Conservation (phyloP, 1,139 yeast genomes). For the Lodderomyces parapsilosis region DNA sequence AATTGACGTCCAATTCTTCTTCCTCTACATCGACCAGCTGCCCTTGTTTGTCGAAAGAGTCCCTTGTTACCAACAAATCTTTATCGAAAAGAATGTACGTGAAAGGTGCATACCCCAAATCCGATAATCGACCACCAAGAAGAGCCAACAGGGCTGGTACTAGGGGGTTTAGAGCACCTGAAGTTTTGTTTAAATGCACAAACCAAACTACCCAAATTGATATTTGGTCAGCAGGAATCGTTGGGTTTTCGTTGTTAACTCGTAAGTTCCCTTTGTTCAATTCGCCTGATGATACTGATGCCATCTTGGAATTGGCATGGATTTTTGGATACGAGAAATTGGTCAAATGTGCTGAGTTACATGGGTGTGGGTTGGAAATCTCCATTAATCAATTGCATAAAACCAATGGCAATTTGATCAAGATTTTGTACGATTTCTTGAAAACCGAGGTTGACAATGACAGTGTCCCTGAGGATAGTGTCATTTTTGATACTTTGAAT, state of each 20-base stretch:
- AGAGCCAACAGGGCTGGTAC: slow-evolving; percentile 98
- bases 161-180: slow-evolving; percentile 94
- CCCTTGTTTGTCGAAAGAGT: slow-evolving; percentile 30
- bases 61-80: slow-evolving; percentile 20
- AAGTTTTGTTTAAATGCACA: slow-evolving; percentile 83
- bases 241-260: slow-evolving; percentile 67
- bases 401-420: slow-evolving; percentile 30
- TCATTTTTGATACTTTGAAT: slow-evolving; percentile 36
- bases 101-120: slow-evolving; percentile 73
- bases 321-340: slow-evolving; percentile 78
- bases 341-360: slow-evolving; percentile 75
- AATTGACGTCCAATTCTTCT: not conserved
- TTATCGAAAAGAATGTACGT: slow-evolving; percentile 38
- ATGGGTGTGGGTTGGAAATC: slow-evolving; percentile 85
- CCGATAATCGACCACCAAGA: slow-evolving; percentile 81
- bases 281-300: slow-evolving; percentile 90
- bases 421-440: slow-evolving; percentile 32
- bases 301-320: slow-evolving; percentile 79
- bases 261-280: slow-evolving; percentile 84
- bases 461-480: slow-evolving; percentile 41
- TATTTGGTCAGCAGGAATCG: slow-evolving; percentile 92
- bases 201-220: slow-evolving; percentile 82
- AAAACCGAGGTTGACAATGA: slow-evolving; percentile 32
- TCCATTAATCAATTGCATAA: slow-evolving; percentile 27
- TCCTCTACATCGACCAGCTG: slow-evolving; percentile 18